Base-by-base conservation (phyloP, 768 basidiomycete species). In the Trametes meyenii region DNA sequence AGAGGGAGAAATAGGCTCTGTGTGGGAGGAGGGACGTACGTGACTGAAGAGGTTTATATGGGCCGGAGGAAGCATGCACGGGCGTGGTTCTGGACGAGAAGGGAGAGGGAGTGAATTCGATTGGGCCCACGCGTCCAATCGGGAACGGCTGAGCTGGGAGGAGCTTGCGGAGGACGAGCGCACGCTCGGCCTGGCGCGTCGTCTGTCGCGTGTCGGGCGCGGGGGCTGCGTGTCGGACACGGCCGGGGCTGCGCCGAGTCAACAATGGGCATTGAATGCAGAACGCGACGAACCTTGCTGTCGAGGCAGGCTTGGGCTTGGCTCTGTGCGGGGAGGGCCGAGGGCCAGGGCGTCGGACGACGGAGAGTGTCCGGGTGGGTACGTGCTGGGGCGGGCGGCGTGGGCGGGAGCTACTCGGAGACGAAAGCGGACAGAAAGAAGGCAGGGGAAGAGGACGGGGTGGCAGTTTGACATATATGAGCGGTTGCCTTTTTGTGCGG, bases 11-110 rank as follows among this genome's bases (percentile, higher is more conserved):
- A 58, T 58, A 58, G 57, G 57, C 49, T 44, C 40, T 21, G 49
- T 43, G 57, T 51, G 57, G 29, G 57, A 58, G 40, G 49, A 17
- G 40, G 40, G 38, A 7, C 36, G 55, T 48, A 57, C 55, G 55
- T 46, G 55, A 46, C 16, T 46, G 55, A 58, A 19, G n/a, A 33
- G 1, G 49, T 58, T 43, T 58, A 58, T 50, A 50, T 43, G 29
- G n/a, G 49, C 49, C 57, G 57, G 40, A 39, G 49, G 56, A 58
- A 58, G 56, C 48, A 50, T 50, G 56, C 48, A 58, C 10, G 56
- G 39, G 23, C 48, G 49, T 43, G 56, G 49, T 58, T 51, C 57
- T 58, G 24, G 56, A 58, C 48, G 49, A 50, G 57, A 50, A 58
- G 49, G 49, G 29, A 13, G 3, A 26, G 35, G 5, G 38, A 24